These are phyloP conservation scores for Leptoxyphium fumago DNA, from an alignment of 2,329 filamentous ascomycete genomes.

Conservation along the genomic window DNA sequence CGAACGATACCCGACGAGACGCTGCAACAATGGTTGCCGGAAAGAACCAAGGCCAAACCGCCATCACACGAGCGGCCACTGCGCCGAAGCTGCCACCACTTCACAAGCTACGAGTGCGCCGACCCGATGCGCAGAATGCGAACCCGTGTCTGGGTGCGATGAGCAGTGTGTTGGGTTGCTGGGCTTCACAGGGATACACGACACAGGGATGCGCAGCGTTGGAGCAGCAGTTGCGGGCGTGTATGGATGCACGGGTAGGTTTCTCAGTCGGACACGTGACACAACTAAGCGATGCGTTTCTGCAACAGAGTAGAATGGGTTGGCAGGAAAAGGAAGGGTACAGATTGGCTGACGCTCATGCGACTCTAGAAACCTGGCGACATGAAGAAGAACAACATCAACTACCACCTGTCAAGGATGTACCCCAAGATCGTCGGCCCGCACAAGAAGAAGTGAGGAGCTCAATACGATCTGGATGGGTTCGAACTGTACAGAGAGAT, in stretches of 20 bases:
- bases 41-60: constrained; percentile 15
- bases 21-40: constrained; percentile 18
- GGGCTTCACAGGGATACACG: constrained; percentile 64
- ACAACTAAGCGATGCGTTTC: constrained; percentile 1
- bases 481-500: no score
- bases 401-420: constrained; percentile 74
- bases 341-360: background rate
- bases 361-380: constrained; percentile 37
- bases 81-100: constrained; percentile 42
- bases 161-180: constrained; percentile 58
- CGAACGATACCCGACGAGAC: no score
- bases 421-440: constrained; percentile 59
- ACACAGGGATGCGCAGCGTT: constrained; percentile 44
- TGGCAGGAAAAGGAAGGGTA: background rate
- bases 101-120: constrained; percentile 48
- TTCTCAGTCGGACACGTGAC: background rate
- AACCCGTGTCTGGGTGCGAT: constrained; percentile 54
- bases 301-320: background rate
- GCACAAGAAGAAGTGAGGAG: constrained; percentile 47
- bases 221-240: constrained; percentile 46
- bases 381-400: constrained; percentile 64
- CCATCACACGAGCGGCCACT: constrained; percentile 17
- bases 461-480: background rate
- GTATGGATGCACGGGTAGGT: constrained; percentile 69
- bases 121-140: constrained; percentile 45